Conservation (phyloP, 805 yeast species). For the Clavispora asparagi region DNA sequence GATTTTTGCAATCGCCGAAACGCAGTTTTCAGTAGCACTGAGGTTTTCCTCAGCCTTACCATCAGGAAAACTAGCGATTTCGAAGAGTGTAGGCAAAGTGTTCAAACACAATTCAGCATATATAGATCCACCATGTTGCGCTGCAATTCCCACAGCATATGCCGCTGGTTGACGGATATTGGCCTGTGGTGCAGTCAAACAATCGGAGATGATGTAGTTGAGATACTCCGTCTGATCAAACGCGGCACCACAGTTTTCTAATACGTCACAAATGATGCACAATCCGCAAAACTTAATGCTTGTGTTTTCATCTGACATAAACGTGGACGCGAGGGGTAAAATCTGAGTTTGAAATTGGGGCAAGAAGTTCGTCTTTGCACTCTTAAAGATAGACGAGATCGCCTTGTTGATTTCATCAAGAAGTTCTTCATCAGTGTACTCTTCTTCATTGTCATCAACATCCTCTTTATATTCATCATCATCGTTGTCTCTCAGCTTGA, state of each 20-base stretch:
- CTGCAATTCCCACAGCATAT: conserved; percentile 78
- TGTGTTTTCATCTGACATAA: conserved; percentile 61
- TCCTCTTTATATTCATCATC: conserved; percentile 90
- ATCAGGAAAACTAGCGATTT: conserved; percentile 70
- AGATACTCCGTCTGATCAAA: conserved; percentile 61
- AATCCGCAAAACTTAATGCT: conserved; percentile 72
- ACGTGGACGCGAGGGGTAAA: conserved; percentile 57
- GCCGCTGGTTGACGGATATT: conserved; percentile 84
- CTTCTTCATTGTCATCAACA: conserved; percentile 77
- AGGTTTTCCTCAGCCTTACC: conserved; percentile 81
- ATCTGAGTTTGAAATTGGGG: conserved; percentile 55
- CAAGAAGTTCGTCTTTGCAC: conserved; percentile 51
- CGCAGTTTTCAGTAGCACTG: conserved; percentile 81
- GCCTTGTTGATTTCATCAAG: conserved; percentile 81
- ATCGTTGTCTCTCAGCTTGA: conserved; percentile 63
- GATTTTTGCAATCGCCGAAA: conserved; percentile 79
- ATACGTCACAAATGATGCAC: conserved; percentile 71
- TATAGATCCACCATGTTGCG: conserved; percentile 66
- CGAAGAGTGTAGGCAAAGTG: conserved; percentile 70
- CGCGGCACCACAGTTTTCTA: conserved; percentile 76
- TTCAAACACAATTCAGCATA: conserved; percentile 62
- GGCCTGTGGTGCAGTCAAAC: conserved; percentile 61
- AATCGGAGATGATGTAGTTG: conserved; percentile 57
- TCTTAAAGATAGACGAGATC: conserved; percentile 64
- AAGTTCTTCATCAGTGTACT: conserved; percentile 83